Base-by-base conservation (phyloP, 1,284 basidiomycete genomes). In the Boletus smithii region DNA sequence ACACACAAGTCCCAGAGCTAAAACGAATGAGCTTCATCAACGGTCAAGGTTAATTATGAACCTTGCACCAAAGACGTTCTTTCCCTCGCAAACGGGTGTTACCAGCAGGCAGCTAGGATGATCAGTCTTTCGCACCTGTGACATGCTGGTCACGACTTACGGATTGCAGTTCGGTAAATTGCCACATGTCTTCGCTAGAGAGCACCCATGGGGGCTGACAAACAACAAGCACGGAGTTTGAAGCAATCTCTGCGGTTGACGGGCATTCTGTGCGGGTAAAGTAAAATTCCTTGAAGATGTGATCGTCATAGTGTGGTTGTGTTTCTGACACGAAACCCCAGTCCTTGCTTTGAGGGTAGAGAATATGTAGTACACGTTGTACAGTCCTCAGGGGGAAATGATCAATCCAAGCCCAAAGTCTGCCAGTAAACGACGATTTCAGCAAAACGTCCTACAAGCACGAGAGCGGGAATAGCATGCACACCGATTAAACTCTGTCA, bases 201-300 rank as follows among this genome's bases (percentile, higher is more conserved):
- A 75, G 55, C 27, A 77, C 67, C 77, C 77, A 77, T 0, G 76
- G 74, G 7, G 76, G 72, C 49, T 76, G 73, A 18, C 74, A 68
- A 40, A 68, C 66, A 35, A 79, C 59, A 10, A 70, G 57, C 4
- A 73, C 62, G 17, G 69, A 65, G 13, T 69, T 60, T 8, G 58
- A 53, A 38, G 54, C 54, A 20, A 62, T 63, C 39, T 58, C 60
- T 36, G 48, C 53, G 33, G 51, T 62, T 17, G 42, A 51, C 29
- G 46, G 27, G 41, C 47, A 59, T 22, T 56, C 52, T 23, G 34
- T 51, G 9, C 51, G 58, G 5, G 63, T 63, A 66, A 75, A 77
- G 36, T 63, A 66, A 38, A 68, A 66, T 49, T 64, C 62, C 32
- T 64, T 62, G 45, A 74, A 65, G 18, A 72, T 51, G 1, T 62